Base-by-base conservation (phyloP, 148 eudicot species). In the Heliamphora exappendiculata region DNA sequence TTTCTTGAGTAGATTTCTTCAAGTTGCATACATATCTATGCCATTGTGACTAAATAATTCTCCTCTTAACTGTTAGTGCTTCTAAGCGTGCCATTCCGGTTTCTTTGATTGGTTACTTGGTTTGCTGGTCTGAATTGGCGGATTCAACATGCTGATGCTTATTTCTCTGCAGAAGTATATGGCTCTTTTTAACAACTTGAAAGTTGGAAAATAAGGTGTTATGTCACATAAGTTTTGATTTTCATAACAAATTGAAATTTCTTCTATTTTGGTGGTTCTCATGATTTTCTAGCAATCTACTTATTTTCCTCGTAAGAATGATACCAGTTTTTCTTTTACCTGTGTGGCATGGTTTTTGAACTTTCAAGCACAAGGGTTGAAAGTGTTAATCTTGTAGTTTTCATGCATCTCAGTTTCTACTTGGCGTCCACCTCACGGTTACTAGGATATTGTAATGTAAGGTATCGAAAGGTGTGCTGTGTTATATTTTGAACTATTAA, bases 401-500 rank as follows among this genome's bases (percentile, higher is more conserved):
- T 50, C 16, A 19, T 54, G 19, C 20, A 10, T 54, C 58, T 54
- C 8, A 36, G 26, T n/a, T 73, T 73, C 49, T 31, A 10, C 42
- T 17, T 22, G 69, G 10, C 16, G 20, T 20, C 1, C 45, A 12
- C 20, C 39, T 45, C 51, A 19, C 29, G 0, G 29, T 3, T 8
- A 54, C 67, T 26, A 70, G 51, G 51, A 45, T 50, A 16, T 44
- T 3, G 13, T 45, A 28, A 37, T 6, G 57, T 57, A 47, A 54
- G 81, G 45, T 54, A 13, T 26, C 24, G 2, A 33, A 68, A 47
- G 49, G 12, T 20, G 76, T 62, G 44, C 58, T 70, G 58, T 49
- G 45, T 55, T 79, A 53, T 28, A 36, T 55, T 65, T 55, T 41
- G 53, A 78, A 65, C 41, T 74, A 72, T 67, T 81, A 36, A 69